These are phyloP conservation scores for Ceratobasidium sp. DNA, from an alignment of 1,284 basidiomycete genomes.

Conservation along the genomic window DNA sequence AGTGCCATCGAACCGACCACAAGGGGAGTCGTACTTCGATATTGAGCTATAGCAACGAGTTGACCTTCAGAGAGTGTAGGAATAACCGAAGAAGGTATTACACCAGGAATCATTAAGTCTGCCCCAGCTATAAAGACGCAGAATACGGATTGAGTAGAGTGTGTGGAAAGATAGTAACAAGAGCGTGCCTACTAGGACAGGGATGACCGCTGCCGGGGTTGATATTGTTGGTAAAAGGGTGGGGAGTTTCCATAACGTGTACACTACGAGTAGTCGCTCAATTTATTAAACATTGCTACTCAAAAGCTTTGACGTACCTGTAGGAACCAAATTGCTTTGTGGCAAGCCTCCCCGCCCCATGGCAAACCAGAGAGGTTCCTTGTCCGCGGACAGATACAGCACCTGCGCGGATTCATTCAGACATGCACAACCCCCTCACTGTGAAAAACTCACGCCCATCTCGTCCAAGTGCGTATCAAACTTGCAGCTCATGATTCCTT, in stretches of 20 bases:
- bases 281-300: background rate
- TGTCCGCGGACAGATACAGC: slow-evolving; percentile 71
- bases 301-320: slow-evolving; percentile 57
- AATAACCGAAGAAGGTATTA: slow-evolving; percentile 65
- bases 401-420: slow-evolving; percentile 57
- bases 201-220: slow-evolving; percentile 71
- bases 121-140: slow-evolving; percentile 61
- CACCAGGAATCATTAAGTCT: slow-evolving; percentile 83
- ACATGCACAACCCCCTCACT: too few species aligned
- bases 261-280: slow-evolving; percentile 58
- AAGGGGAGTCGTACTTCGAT: slow-evolving; percentile 63
- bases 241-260: slow-evolving; percentile 78
- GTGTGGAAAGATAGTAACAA: background rate
- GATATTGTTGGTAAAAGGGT: slow-evolving; percentile 71
- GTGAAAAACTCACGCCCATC: slow-evolving; percentile 64
- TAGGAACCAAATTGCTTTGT: slow-evolving; percentile 73
- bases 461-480: slow-evolving; percentile 70
- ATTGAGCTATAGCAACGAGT: slow-evolving; percentile 70
- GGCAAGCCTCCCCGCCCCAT: slow-evolving; percentile 66
- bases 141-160: slow-evolving; percentile 2
- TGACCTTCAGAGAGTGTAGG: slow-evolving; percentile 57
- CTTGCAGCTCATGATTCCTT: slow-evolving; percentile 72
- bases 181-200: slow-evolving; percentile 63
- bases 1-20: slow-evolving; percentile 77
- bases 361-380: slow-evolving; percentile 85